phyloP scores from a whole-genome alignment of 257 asterid genomes.

The Fraxinus excelsior region DNA sequence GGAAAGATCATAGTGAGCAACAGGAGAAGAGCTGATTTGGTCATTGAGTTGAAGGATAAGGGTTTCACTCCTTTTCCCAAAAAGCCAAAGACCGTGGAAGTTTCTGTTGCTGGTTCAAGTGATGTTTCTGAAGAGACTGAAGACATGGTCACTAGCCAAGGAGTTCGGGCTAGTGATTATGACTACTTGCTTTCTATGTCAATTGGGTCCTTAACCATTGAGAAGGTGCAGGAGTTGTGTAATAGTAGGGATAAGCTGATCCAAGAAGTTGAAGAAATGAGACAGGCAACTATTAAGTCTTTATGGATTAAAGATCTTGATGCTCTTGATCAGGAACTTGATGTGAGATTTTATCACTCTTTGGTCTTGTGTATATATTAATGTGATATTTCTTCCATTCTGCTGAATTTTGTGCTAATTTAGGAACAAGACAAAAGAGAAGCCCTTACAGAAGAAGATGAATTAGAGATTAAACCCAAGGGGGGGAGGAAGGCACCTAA shows the following conservation, averaged over 20 bases:
- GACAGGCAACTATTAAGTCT: constrained; percentile 58
- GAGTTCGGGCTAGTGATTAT: constrained; percentile 72
- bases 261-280: constrained; percentile 65
- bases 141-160: constrained; percentile 42
- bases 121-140: constrained; percentile 73
- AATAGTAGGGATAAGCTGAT: constrained; percentile 64
- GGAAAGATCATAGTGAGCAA: constrained; percentile 85
- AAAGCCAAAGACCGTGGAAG: constrained; percentile 51
- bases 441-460: constrained; percentile 38
- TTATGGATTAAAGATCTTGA: constrained; percentile 85
- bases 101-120: constrained; percentile 61
- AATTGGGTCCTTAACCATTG: constrained; percentile 79
- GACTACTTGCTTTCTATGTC: constrained; percentile 86
- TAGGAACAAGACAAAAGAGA: constrained; percentile 62
- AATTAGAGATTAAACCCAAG: constrained; percentile 35
- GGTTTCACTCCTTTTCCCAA: constrained; percentile 90
- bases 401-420: constrained; percentile 15
- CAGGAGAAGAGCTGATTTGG: constrained; percentile 79
- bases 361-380: not conserved
- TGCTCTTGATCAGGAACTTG: constrained; percentile 63
- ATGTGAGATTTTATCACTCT: constrained; percentile 47
- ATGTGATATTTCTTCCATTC: not conserved
- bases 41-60: constrained; percentile 74
- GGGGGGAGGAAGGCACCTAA: constrained; percentile 34
- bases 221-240: constrained; percentile 73